Evolutionary conservation across 2,329 filamentous ascomycete genomes (phyloP), one percentile per base, ranked within the genome.

Genomic region (Colletotrichum salicis): DNA sequence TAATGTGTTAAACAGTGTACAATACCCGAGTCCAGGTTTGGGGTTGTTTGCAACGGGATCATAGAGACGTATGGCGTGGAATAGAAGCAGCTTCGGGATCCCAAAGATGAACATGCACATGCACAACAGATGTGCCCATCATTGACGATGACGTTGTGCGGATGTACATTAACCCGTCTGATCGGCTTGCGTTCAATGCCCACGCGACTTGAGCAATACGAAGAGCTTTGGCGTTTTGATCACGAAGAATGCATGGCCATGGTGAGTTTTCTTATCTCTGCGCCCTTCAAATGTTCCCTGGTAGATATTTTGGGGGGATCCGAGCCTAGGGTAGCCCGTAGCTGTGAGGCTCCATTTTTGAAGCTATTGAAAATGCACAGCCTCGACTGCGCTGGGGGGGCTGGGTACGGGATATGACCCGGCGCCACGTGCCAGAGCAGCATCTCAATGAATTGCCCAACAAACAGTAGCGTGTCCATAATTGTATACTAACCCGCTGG

Each of bases 11-110:
- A 63, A 64, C 70, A 72, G 35, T 72, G 65, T 72, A 72, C 70
- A 72, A 69, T 72, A 72, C 70, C 70, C 65, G 60, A 72, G 70
- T 70, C 59, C 55, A 69, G 70, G 60, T 70, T 69, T 70, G 70
- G 70, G 70, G 65, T 70, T 69, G 70, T 72, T 70, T 67, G 59
- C 55, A n/a, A 61, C n/a, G 55, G 54, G 70, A 41, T 41, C 55
- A 51, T 70, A 64, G 60, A 72, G 27, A 70, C 55, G 27, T 27
- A 22, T 2, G 68, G 31, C 15, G 59, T 59, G 59, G 37, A 61
- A 64, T 57, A 69, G 65, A 70, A 48, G 65, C 59, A 55, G 45
- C 55, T 56, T n/a, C 33, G 52, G 11, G 52, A 59, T 45, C 48
- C 65, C 48, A n/a, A 57, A 33, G 19, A 56, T 58, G 35, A 33